Base-by-base conservation (phyloP, 179 eudicot genomes). In the Actinidia arguta region DNA sequence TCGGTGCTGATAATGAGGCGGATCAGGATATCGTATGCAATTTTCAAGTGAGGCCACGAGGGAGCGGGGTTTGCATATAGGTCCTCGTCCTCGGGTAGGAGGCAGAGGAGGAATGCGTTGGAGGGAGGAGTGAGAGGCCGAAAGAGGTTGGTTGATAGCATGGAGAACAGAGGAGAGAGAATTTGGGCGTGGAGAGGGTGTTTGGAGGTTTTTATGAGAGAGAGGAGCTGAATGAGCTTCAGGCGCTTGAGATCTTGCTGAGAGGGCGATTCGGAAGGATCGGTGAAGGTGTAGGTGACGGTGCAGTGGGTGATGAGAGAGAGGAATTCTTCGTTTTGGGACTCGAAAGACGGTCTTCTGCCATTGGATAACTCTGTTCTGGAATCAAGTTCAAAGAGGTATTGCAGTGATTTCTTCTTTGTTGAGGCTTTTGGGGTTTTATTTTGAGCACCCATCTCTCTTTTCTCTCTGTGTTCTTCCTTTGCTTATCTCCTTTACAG, bases 11-110 rank as follows among this genome's bases (percentile, higher is more conserved):
- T 68, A 44, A 86, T 66, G 14, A 87, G 10, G 5, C 80, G 70
- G 9, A 82, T 86, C 42, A 89, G 87, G 68, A 87, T 85, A 47
- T 89, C 90, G 9, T 87, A 89, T 3, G 85, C 83, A 16, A 85
- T 70, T 17, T 84, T 87, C 80, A 87, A 75, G 80, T 89, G 88
- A 13, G 90, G 87, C 92, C 92, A 89, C 17, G 85, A 58, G 7
- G 88, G 69, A 8, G 82, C 31, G 31, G 89, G 88, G 22, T 78
- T 69, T n/a, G 87, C 78, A 3, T 79, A 14, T 25, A 80, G 50
- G 25, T 87, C 90, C 63, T 89, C 92, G 22, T 89, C 90, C 5
- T 89, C 91, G 0, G 85, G 88, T 25, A 84, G 73, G 2, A 84
- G 51, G 56, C 62, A 68, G 64, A 74, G 12, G 70, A n/a, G 31